Evolutionary conservation across 2,329 filamentous ascomycete species (phyloP).

Genomic region (Aureobasidium mangrovei): DNA sequence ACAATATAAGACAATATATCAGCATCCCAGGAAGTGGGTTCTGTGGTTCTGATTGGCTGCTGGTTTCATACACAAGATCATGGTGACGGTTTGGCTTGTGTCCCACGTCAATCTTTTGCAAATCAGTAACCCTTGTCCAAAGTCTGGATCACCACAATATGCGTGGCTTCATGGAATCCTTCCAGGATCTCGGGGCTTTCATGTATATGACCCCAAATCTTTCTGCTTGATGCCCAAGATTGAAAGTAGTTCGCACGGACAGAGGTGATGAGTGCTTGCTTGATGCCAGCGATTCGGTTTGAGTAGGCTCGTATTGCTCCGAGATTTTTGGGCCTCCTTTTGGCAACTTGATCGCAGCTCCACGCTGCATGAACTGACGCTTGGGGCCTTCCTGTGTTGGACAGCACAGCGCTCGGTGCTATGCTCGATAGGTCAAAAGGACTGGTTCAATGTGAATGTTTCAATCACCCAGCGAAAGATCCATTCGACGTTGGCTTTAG

Average conservation of each 20-base stretch:
- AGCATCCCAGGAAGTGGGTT: neutral
- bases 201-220: neutral
- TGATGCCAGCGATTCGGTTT: neutral
- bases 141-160: neutral
- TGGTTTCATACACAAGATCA: neutral
- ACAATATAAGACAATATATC: slow-evolving; percentile 1
- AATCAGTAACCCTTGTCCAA: neutral
- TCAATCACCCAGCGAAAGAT: too few species aligned
- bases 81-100: neutral
- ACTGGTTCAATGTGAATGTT: too few species aligned
- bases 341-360: neutral
- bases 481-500: too few species aligned
- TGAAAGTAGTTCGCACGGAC: neutral
- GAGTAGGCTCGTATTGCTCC: neutral
- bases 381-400: neutral
- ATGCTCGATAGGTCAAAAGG: too few species aligned
- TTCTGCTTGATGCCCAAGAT: neutral
- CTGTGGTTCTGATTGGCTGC: neutral
- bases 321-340: neutral
- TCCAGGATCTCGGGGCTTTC: neutral
- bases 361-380: slow-evolving; percentile 3
- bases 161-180: neutral
- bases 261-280: neutral
- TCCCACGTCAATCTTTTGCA: neutral
- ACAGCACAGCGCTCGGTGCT: too few species aligned